Conservation (phyloP, 176 grass and related monocot species). For the Juncus inflexus region DNA sequence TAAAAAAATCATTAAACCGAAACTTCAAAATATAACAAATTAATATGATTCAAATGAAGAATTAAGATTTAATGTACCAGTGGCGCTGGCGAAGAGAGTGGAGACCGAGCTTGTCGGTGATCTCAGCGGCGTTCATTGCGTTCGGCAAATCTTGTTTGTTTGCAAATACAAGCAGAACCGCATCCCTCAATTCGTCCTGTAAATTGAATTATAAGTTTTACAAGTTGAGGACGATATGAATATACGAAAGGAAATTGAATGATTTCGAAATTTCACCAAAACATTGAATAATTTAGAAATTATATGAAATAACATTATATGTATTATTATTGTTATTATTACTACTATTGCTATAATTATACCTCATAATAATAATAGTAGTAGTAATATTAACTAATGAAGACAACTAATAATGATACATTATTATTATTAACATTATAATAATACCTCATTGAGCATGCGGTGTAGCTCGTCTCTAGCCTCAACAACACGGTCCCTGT, state of each 20-base stretch:
- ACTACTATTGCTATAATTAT: too few relatives aligned
- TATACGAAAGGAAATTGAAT: too few relatives aligned
- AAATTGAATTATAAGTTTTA: too few relatives aligned
- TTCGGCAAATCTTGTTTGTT: conserved; percentile 91
- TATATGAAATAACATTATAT: too few relatives aligned
- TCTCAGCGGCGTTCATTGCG: conserved; percentile 93
- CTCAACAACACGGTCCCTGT: conserved; percentile 78
- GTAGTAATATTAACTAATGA: too few relatives aligned
- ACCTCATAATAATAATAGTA: too few relatives aligned
- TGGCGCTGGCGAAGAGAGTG: conserved; percentile 75
- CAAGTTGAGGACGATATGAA: too few relatives aligned
- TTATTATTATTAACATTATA: too few relatives aligned
- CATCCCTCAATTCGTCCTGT: conserved; percentile 81
- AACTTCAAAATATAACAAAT: not conserved
- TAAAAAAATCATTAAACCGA: not conserved
- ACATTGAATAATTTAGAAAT: too few relatives aligned
- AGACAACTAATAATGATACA: too few relatives aligned
- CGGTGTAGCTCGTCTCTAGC: conserved; percentile 74
- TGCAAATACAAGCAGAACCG: conserved; percentile 70
- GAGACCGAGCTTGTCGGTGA: conserved; percentile 75
- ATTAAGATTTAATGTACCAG: conserved; percentile 34
- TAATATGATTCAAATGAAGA: not conserved
- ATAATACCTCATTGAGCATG: conserved; percentile 56
- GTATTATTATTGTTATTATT: too few relatives aligned
- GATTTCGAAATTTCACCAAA: too few relatives aligned